phyloP scores from a whole-genome alignment of 1,284 basidiomycete species.

The Puccinia coronata region DNA sequence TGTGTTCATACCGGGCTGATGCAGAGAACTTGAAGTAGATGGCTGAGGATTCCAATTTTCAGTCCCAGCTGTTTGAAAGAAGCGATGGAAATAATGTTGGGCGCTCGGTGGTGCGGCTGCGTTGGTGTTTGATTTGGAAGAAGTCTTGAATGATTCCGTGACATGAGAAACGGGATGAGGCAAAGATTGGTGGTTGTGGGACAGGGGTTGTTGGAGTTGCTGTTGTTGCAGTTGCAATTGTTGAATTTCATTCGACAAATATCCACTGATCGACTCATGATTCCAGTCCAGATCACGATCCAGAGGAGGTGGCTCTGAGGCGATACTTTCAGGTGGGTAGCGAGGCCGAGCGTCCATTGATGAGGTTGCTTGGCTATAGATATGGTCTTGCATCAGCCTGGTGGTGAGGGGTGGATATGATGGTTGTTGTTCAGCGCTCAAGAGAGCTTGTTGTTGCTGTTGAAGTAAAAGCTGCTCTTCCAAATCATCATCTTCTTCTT shows the following conservation, averaged over 20 bases:
- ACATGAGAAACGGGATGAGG: constrained; percentile 16
- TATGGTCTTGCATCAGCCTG: constrained; percentile 48
- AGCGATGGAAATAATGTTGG: constrained; percentile 46
- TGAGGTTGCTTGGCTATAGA: constrained; percentile 46
- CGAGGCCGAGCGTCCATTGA: constrained; percentile 47
- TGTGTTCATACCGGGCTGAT: neutral
- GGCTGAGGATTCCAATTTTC: constrained; percentile 24
- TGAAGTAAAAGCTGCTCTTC: constrained; percentile 36
- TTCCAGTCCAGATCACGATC: constrained; percentile 50
- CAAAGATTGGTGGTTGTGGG: constrained; percentile 22
- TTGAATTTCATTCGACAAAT: constrained; percentile 41
- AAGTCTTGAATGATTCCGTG: constrained; percentile 31
- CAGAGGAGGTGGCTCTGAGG: constrained; percentile 47
- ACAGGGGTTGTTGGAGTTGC: constrained; percentile 10
- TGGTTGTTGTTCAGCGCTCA: constrained; percentile 18
- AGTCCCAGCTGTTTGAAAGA: constrained; percentile 41
- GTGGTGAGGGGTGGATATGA: constrained; percentile 46
- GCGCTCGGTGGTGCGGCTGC: constrained; percentile 19
- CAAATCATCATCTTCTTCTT: constrained; percentile 44
- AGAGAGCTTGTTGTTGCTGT: constrained; percentile 37
- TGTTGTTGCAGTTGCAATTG: constrained; percentile 45
- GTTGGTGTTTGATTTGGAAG: constrained; percentile 13
- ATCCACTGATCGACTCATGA: constrained; percentile 36
- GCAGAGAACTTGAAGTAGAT: constrained; percentile 27
- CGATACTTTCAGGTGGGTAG: constrained; percentile 49